phyloP scores from a whole-genome alignment of 148 eudicot species.

The Camellia granthamiana region DNA sequence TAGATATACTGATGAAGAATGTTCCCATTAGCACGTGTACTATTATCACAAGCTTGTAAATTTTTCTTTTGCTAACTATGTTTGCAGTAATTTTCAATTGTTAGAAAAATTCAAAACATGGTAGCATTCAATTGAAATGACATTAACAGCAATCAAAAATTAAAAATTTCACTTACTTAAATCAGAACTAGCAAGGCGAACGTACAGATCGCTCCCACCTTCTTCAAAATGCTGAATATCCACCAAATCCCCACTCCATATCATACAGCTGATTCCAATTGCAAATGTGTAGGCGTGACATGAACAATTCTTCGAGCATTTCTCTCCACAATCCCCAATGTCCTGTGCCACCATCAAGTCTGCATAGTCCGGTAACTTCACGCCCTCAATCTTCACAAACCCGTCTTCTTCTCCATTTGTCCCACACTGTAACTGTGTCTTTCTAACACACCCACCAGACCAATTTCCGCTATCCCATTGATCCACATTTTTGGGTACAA shows the following conservation, averaged over 20 bases:
- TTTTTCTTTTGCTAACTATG: conserved; percentile 24
- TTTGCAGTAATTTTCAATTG: background rate
- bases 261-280: conserved; percentile 49
- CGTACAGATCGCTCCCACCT: conserved; percentile 34
- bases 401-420: conserved; percentile 29
- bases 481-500: conserved; percentile 30
- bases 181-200: conserved; percentile 52
- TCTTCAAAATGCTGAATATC: conserved; percentile 42
- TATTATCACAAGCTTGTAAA: conserved; percentile 28
- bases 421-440: conserved; percentile 30
- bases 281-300: conserved; percentile 52
- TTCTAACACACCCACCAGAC: conserved; percentile 59
- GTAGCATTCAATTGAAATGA: background rate
- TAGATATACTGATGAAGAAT: conserved; percentile 25
- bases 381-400: conserved; percentile 35
- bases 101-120: background rate
- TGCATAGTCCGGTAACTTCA: conserved; percentile 62
- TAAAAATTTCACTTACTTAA: conserved; percentile 35
- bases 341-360: conserved; percentile 18
- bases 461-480: conserved; percentile 39
- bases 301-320: conserved; percentile 51
- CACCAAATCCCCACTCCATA: conserved; percentile 45
- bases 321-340: conserved; percentile 23
- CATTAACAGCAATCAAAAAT: background rate
- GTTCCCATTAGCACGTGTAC: conserved; percentile 19